Evolutionary conservation across 306 rosid genomes (phyloP).

Genomic region (Casuarina cunninghamiana): DNA sequence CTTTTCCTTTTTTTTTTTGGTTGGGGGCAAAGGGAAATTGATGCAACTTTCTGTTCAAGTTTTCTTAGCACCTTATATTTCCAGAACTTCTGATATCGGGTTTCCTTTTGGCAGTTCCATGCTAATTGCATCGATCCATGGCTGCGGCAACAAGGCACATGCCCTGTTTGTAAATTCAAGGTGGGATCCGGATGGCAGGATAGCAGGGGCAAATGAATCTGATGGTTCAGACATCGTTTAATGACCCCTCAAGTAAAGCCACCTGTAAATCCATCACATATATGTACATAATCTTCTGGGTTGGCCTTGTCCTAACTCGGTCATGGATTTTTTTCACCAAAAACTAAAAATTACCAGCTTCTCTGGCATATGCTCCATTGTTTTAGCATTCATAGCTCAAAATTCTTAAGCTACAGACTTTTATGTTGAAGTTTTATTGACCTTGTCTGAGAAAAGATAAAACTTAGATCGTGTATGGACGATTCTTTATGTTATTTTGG

Average conservation of each 20-base stretch:
- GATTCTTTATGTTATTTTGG: neutral
- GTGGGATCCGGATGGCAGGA: slow-evolving; percentile 45
- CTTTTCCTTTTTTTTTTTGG: neutral
- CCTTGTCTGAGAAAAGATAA: neutral
- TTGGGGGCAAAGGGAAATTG: neutral
- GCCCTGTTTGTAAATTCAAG: slow-evolving; percentile 69
- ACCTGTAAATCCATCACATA: neutral
- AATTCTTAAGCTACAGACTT: neutral
- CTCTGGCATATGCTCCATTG: neutral
- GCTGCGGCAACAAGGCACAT: slow-evolving; percentile 67
- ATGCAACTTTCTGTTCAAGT: too few species aligned
- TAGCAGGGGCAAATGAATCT: slow-evolving; percentile 40
- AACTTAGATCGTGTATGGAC: neutral
- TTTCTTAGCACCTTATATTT: neutral
- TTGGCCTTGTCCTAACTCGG: neutral
- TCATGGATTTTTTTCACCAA: neutral
- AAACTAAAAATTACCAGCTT: neutral
- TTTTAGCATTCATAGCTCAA: neutral
- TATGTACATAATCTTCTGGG: neutral
- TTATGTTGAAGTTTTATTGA: neutral
- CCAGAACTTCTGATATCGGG: neutral
- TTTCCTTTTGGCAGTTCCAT: slow-evolving; percentile 48
- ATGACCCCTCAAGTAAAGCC: neutral
- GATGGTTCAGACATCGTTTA: slow-evolving; percentile 42
- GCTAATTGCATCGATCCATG: slow-evolving; percentile 74